Conservation (phyloP, 306 rosid genomes). For the Abrus precatorius region DNA sequence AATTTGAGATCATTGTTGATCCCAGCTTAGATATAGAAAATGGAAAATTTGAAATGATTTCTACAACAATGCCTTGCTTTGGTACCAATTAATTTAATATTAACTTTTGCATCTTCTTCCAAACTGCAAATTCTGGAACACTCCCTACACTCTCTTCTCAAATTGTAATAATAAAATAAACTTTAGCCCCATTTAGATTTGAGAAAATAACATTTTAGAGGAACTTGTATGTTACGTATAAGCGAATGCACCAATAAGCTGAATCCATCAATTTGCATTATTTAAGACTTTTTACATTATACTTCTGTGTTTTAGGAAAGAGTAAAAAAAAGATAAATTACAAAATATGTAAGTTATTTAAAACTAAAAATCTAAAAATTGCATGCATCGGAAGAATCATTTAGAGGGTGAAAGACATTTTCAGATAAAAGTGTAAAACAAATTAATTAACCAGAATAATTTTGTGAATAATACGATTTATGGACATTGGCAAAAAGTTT, state of each 20-base stretch:
- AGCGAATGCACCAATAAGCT: background rate
- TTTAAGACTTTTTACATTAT: background rate
- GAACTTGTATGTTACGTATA: background rate
- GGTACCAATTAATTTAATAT: conserved; percentile 44
- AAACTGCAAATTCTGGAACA: background rate
- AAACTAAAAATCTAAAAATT: no score
- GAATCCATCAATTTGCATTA: background rate
- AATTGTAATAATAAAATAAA: background rate
- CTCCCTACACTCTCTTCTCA: background rate
- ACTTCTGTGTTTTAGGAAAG: no score
- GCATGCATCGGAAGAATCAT: no score
- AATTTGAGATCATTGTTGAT: conserved; percentile 67
- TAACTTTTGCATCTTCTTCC: background rate
- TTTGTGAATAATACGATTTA: no score
- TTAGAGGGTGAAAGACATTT: no score
- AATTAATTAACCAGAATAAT: no score
- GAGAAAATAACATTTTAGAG: background rate
- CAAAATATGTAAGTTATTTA: no score
- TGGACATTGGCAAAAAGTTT: no score
- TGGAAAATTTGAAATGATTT: conserved; percentile 83
- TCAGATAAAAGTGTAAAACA: no score
- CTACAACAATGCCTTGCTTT: conserved; percentile 66
- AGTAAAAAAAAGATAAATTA: no score
- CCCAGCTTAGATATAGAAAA: conserved; percentile 60
- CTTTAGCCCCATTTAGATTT: background rate